Base-by-base conservation (phyloP, 2,329 filamentous ascomycete species). In the Aspergillus fischeri region DNA sequence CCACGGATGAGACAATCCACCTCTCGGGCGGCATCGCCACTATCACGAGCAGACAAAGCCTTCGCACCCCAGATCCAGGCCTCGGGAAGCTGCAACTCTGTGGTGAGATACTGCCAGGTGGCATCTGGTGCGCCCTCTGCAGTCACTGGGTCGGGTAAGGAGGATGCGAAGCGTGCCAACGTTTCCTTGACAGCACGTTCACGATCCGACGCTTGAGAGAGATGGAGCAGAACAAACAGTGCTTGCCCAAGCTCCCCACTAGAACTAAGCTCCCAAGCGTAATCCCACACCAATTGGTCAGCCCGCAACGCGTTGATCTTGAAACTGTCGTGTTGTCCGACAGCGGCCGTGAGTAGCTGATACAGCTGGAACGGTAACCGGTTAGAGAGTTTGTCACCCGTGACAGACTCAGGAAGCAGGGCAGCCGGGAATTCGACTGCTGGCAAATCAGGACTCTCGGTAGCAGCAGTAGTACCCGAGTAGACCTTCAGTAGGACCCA, bases 401-500 rank as follows among this genome's bases (percentile, higher is more conserved):
- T 89, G 0, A 89, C 85, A 62, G 91, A 91, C 66, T 91, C 86
- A 0, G 92, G 90, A 14, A 87, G 83, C 32, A 97, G 77, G 17
- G 92, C 81, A 38, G 87, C 84, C 64, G 91, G 90, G 2, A 95
- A 69, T 48, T 71, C 63, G 27, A 74, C 53, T 11, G 67, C 55
- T n/a, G 68, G 47, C 76, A 79, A 41, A 66, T 72, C 58, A 68
- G 63, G 56, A 27, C 71, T 67, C 21, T 20, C 68, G 55, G 25
- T 56, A 41, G 64, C 60, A 57, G 68, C 67, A 58, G 65, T 67
- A 54, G 69, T 66, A 58, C 74, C 78, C 1, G 91, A 84, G 66
- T 92, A 95, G 4, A 96, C 80, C 70, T 90, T 91, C 51, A 99
- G 77, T 0, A 99, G 81, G 11, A 91, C 89, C 88, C 93, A 96